Conservation (phyloP, 2,329 filamentous ascomycete species). For the Pyricularia sp. region DNA sequence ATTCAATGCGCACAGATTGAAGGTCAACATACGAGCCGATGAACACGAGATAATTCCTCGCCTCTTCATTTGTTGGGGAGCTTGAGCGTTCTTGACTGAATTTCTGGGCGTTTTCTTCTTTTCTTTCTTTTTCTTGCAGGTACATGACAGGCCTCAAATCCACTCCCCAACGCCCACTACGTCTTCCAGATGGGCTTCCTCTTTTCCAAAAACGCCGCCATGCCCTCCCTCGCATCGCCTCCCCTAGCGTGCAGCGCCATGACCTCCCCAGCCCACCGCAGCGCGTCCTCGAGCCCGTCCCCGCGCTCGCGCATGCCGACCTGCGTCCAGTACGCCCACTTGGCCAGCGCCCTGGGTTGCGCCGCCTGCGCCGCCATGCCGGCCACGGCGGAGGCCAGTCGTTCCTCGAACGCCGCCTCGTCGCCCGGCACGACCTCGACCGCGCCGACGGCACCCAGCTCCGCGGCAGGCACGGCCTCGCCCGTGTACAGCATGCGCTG, state of each 20-base stretch:
- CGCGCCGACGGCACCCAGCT: slow-evolving; percentile 13
- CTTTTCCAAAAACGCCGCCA: slow-evolving; percentile 17
- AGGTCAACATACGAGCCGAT: too few relatives aligned
- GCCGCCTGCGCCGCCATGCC: slow-evolving; percentile 14
- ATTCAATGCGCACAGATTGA: too few relatives aligned
- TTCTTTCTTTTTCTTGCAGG: too few relatives aligned
- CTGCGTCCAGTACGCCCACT: slow-evolving; percentile 26
- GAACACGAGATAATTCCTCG: too few relatives aligned
- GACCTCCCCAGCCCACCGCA: slow-evolving; percentile 16
- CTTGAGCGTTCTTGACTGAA: too few relatives aligned
- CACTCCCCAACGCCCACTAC: not conserved
- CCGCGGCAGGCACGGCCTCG: slow-evolving; percentile 15
- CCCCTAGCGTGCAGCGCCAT: slow-evolving; percentile 20
- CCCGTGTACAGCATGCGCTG: slow-evolving; percentile 21
- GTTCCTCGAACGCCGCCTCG: slow-evolving; percentile 13
- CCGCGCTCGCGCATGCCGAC: slow-evolving; percentile 10
- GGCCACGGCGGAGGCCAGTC: slow-evolving; percentile 15
- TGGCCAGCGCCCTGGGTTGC: slow-evolving; percentile 22
- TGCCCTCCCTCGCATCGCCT: slow-evolving; percentile 19
- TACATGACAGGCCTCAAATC: too few relatives aligned
- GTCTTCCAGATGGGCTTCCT: slow-evolving; percentile 15
- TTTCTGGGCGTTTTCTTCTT: too few relatives aligned
- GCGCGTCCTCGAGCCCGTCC: slow-evolving; percentile 18
- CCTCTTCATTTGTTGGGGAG: too few relatives aligned
- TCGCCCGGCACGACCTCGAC: slow-evolving; percentile 16